These are phyloP conservation scores for Claviceps spartinae DNA, from an alignment of 2,329 filamentous ascomycete genomes.

Conservation along the genomic window DNA sequence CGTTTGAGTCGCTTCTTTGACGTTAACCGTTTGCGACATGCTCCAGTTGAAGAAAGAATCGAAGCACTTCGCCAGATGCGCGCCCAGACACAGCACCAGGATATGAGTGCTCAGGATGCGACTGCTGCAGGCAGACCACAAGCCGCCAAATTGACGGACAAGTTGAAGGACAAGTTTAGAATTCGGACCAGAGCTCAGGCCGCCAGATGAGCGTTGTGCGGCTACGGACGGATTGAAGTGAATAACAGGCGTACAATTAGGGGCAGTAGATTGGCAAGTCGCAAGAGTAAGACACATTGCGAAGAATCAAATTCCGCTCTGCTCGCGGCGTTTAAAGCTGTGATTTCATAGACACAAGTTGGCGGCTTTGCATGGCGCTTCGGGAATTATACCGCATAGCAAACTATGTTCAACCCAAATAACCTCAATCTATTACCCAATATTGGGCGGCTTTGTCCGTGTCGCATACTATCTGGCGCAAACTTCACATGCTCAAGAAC, in stretches of 20 bases:
- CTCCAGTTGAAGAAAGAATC: slow-evolving; percentile 49
- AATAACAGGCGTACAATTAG: background rate
- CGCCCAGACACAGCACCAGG: slow-evolving; percentile 11
- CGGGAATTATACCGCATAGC: background rate
- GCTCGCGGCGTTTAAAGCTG: background rate
- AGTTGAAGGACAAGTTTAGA: slow-evolving; percentile 39
- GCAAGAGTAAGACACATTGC: background rate
- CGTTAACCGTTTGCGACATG: slow-evolving; percentile 41
- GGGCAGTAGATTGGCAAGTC: background rate
- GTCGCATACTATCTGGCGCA: background rate
- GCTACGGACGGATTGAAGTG: background rate
- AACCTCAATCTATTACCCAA: background rate
- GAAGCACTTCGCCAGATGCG: slow-evolving; percentile 38
- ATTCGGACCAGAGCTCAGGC: slow-evolving; percentile 34
- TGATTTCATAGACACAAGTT: background rate
- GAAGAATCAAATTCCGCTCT: background rate
- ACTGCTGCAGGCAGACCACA: slow-evolving; percentile 24
- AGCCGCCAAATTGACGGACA: slow-evolving; percentile 31
- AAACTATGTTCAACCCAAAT: background rate
- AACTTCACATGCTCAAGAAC: background rate
- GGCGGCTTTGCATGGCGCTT: background rate
- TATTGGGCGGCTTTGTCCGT: background rate
- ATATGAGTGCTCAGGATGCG: slow-evolving; percentile 10
- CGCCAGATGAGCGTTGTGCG: slow-evolving; percentile 2
- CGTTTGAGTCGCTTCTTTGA: slow-evolving; percentile 42